Percentiles rank a stretch among this genome's conserved stretches.
Evolutionary conservation across 257 asterid genomes (phyloP).

Genomic region (Gentiana dahurica): DNA sequence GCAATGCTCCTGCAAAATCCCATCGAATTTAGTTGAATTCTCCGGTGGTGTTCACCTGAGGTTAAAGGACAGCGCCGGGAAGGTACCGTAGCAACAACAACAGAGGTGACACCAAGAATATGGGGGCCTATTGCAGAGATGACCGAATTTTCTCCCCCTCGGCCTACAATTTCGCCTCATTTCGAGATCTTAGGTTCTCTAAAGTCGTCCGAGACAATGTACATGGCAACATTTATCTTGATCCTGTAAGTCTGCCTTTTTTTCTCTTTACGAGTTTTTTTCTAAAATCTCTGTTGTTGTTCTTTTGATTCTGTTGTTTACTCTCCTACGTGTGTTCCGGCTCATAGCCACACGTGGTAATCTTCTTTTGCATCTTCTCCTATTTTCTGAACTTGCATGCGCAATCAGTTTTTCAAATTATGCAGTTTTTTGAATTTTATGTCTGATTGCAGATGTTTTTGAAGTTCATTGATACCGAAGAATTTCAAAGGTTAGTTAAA

Average conservation of each 20-base stretch:
- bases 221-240: slow-evolving; percentile 76
- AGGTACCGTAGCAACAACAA: no score
- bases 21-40: no score
- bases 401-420: neutral
- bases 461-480: slow-evolving; percentile 86
- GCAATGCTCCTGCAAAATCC: no score
- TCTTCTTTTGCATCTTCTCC: neutral
- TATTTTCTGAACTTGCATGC: neutral
- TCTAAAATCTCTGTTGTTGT: neutral
- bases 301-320: neutral
- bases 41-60: no score
- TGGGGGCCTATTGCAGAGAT: slow-evolving; percentile 43
- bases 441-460: slow-evolving; percentile 44
- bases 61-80: no score
- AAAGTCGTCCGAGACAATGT: slow-evolving; percentile 81
- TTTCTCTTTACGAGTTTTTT: neutral
- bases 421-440: neutral
- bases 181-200: slow-evolving; percentile 49
- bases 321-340: neutral
- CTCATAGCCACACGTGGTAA: neutral
- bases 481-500: slow-evolving; percentile 71
- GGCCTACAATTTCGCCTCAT: slow-evolving; percentile 16
- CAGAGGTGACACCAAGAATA: slow-evolving; percentile 10
- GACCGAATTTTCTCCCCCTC: slow-evolving; percentile 22
- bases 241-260: slow-evolving; percentile 32